Base-by-base conservation (phyloP, 2,329 filamentous ascomycete species). In the Colletotrichum sp. region DNA sequence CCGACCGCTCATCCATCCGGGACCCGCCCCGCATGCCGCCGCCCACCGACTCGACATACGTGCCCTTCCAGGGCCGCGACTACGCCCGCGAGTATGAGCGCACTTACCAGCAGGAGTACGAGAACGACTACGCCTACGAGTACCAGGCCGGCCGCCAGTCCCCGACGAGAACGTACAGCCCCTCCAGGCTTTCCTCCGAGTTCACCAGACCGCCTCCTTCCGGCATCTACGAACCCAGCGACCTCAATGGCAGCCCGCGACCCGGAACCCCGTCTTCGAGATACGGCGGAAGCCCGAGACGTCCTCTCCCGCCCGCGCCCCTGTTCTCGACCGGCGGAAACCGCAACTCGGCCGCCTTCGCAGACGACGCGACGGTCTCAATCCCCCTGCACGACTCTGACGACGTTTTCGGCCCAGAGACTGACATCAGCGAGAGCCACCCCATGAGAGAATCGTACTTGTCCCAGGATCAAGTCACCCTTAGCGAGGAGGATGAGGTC, bases 231-330 rank as follows among this genome's bases (percentile, higher is more conserved):
- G 97, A 99, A 84, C 95, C 96, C 0, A 90, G 93, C 26, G 96
- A 98, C 80, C 86, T 99, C 75, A 96, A 99, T 81, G 97, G 97
- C 65, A 96, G 92, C 77, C 96, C 97, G 8, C 89, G 97, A 74
- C 96, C 97, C 2, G 96, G 96, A 7, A 98, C 96, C 1, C 96
- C 96, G 2, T 96, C 96, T 1, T 96, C 95, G 3, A 91, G 93
- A 82, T 98, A 99, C 83, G 94, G 96, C 24, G 94, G 96, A 5
- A 98, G 95, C 82, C 95, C 96, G 13, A 92, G 95, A 79, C 91
- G 96, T 72, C 96, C 96, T 5, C 88, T 99, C 36, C 97, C 97
- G 4, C 95, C 96, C 0, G 95, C 96, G 34, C 97, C 97, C 6
- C 88, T 98, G 10, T 99, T 98, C 82, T 91, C 94, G 4, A 88